Percentiles rank a stretch among this genome's conserved stretches.
Evolutionary conservation across 768 basidiomycete genomes (phyloP).

Genomic region (Trametes elegans): DNA sequence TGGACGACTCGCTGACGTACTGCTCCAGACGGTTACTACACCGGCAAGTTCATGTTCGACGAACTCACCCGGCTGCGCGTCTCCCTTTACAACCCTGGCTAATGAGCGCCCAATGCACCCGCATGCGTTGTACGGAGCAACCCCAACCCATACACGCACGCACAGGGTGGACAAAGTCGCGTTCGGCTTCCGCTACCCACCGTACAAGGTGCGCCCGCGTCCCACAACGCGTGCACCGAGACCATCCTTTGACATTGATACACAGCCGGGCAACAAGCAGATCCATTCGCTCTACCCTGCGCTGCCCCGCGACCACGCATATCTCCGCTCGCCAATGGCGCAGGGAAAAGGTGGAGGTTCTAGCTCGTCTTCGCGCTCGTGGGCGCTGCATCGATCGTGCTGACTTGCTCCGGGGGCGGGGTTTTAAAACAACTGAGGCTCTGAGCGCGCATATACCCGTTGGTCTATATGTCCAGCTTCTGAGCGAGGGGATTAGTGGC

Average conservation of each 20-base stretch:
- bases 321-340: not conserved
- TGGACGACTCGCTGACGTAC: not conserved
- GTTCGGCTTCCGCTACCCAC: constrained; percentile 14
- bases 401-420: not conserved
- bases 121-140: too few species aligned
- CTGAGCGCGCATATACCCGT: not conserved
- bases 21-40: constrained; percentile 53
- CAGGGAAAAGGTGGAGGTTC: not conserved
- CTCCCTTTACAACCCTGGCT: constrained; percentile 41
- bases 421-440: not conserved
- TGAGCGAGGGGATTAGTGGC: too few species aligned
- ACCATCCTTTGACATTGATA: too few species aligned
- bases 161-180: constrained; percentile 12
- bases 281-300: not conserved
- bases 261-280: not conserved
- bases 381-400: not conserved
- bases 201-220: constrained; percentile 5
- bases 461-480: too few species aligned
- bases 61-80: constrained; percentile 73
- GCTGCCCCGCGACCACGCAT: not conserved
- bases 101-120: constrained; percentile 23
- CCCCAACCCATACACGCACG: not conserved
- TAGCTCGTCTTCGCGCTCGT: not conserved
- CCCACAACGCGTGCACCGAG: not conserved
- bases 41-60: constrained; percentile 71